phyloP scores from a whole-genome alignment of 1,284 basidiomycete genomes.

The Sphagnurus paluster region DNA sequence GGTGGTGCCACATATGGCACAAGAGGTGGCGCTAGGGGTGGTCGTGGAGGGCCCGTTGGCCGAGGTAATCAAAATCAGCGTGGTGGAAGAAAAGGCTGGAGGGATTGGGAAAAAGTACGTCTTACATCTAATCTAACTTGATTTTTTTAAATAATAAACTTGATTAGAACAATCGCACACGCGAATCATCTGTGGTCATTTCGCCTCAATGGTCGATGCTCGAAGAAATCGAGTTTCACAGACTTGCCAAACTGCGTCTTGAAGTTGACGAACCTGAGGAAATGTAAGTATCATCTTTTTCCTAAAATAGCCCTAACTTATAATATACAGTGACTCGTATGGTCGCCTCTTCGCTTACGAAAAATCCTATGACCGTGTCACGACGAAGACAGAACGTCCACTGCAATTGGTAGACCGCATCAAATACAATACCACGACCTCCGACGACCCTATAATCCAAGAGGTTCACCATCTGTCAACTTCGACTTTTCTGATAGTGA shows the following conservation, averaged over 20 bases:
- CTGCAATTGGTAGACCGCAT: conserved; percentile 93
- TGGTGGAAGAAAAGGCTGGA: conserved; percentile 80
- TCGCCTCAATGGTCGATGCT: conserved; percentile 91
- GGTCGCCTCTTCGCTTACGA: conserved; percentile 94
- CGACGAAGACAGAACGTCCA: conserved; percentile 88
- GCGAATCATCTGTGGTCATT: conserved; percentile 95
- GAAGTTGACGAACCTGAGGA: conserved; percentile 91
- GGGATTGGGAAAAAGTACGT: conserved; percentile 90
- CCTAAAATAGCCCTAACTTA: background rate
- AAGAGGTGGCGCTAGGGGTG: conserved; percentile 55
- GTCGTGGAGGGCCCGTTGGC: conserved; percentile 37
- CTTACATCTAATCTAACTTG: background rate
- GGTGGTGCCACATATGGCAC: conserved; percentile 45
- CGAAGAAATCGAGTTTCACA: conserved; percentile 97
- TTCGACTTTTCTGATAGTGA: conserved; percentile 12
- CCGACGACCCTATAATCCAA: conserved; percentile 95
- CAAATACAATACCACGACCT: conserved; percentile 97
- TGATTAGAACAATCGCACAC: conserved; percentile 83
- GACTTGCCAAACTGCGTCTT: conserved; percentile 88
- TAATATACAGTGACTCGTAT: conserved; percentile 67
- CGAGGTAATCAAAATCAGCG: conserved; percentile 48
- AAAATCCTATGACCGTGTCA: conserved; percentile 94
- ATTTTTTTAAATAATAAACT: conserved; percentile 8
- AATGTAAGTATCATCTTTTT: conserved; percentile 54
- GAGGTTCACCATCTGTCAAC: conserved; percentile 50